phyloP scores from a whole-genome alignment of 2,329 filamentous ascomycete species.

The Claviceps africana region DNA sequence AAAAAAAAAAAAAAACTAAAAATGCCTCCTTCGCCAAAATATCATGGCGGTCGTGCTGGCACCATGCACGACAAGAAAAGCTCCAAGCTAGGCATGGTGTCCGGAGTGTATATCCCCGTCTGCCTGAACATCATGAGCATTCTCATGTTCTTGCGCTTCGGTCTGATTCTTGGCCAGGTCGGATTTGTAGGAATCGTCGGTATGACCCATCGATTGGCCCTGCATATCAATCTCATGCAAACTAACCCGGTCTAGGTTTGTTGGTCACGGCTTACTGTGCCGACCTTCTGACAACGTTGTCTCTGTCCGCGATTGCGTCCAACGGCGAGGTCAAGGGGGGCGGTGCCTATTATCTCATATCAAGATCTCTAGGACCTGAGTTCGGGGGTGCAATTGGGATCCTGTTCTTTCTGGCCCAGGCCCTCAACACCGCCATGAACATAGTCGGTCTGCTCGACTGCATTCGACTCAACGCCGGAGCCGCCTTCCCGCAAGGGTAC shows the following conservation, averaged over 20 bases:
- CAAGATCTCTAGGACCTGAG: conserved; percentile 70
- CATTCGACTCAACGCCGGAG: conserved; percentile 59
- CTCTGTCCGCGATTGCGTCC: conserved; percentile 75
- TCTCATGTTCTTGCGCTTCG: conserved; percentile 83
- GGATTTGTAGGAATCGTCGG: conserved; percentile 70
- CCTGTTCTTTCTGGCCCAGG: conserved; percentile 81
- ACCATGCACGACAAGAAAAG: conserved; percentile 25
- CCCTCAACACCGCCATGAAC: conserved; percentile 77
- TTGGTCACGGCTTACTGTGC: conserved; percentile 65
- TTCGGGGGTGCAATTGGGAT: conserved; percentile 82
- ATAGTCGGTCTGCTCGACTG: conserved; percentile 77
- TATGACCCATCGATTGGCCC: conserved; percentile 19
- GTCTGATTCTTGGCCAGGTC: conserved; percentile 67
- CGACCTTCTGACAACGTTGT: conserved; percentile 73
- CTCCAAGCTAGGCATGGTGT: conserved; percentile 61
- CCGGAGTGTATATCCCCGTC: conserved; percentile 76
- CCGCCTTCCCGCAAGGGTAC: conserved; percentile 52
- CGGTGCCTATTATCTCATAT: conserved; percentile 81
- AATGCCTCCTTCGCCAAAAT: conserved; percentile 8
- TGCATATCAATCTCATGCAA: not conserved
- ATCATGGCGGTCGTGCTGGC: conserved; percentile 6
- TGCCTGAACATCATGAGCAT: conserved; percentile 81
- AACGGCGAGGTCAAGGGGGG: conserved; percentile 82
- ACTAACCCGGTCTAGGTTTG: conserved; percentile 36
- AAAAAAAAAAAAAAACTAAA: not conserved